Evolutionary conservation across 108 stramenopile genomes (phyloP), one percentile per base, ranked within the genome.

Genomic region (Cyclotella atomus): DNA sequence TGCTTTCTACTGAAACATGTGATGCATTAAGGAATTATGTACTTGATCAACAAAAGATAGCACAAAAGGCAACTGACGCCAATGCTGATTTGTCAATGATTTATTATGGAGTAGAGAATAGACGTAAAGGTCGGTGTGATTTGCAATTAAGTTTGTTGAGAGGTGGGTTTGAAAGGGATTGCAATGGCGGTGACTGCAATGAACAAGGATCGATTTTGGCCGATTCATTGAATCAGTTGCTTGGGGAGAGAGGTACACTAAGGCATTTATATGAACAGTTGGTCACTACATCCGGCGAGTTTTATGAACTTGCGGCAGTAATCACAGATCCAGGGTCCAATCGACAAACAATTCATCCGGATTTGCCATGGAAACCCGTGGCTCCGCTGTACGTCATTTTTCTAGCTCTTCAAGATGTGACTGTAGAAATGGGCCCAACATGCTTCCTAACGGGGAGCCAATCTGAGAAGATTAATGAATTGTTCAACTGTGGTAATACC

Each of bases 371-470:
- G 60, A 67, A 69, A 59, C 28, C 66, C 2, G n/a, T 61, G 17
- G 82, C 82, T 17, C 87, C 87, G 3, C 27, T 88, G n/a, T 88
- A 82, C 44, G 83, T 84, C 2, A 53, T 85, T 29, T 88, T 88
- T 64, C 41, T 83, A 9, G 87, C 87, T 6, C 34, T 88, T 23
- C 87, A 88, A 49, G 87, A 88, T 71, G 75, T 85, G 27, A 85
- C 79, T 20, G 71, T 72, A 36, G 80, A 63, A 12, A 88, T 88
- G 87, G 87, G 87, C 1, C 87, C 87, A 10, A 88, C 87, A 0
- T 68, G 72, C 12, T 88, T 88, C 75, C 38, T 88, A 12, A 50
- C 76, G 15, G 38, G 70, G 32, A 68, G 82, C 16, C 82, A 88
- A 20, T 76, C 79, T 0, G n/a, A 21, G 8, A 34, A 74, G n/a